Conservation (phyloP, 495 filamentous ascomycete genomes). For the Annulohypoxylon maeteangense region DNA sequence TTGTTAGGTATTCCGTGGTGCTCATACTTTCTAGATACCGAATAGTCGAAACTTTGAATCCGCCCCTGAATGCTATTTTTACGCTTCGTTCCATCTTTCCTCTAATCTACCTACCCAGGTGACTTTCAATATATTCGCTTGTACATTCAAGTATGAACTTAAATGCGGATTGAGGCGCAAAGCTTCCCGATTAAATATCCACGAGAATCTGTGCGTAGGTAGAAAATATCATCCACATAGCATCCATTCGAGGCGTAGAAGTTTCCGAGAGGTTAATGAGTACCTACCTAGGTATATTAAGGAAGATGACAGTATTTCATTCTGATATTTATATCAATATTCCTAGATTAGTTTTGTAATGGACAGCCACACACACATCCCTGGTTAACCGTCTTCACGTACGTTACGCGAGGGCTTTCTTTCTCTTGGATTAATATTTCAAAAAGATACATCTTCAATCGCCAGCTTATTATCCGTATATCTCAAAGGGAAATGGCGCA, state of each 20-base stretch:
- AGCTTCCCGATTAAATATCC: too few species aligned
- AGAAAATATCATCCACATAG: too few species aligned
- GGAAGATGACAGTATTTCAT: too few species aligned
- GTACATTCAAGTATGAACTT: not conserved
- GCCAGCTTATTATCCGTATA: not conserved
- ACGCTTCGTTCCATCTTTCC: not conserved
- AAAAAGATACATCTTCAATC: not conserved
- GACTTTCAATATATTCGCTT: not conserved
- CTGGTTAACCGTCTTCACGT: not conserved
- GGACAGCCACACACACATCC: not conserved
- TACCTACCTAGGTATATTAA: too few species aligned
- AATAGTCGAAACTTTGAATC: not conserved
- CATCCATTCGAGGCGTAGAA: too few species aligned
- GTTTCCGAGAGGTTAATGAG: too few species aligned
- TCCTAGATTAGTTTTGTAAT: not conserved
- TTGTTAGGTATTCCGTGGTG: not conserved
- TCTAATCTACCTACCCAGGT: too few species aligned
- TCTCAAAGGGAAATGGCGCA: not conserved
- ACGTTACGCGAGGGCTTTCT: not conserved
- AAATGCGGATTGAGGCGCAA: too few species aligned
- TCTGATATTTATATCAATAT: too few species aligned
- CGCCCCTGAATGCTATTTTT: conserved; percentile 1
- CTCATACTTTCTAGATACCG: not conserved
- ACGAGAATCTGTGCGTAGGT: too few species aligned
- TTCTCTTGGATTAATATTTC: not conserved